These are phyloP conservation scores for Capronia americana DNA, from an alignment of 2,329 filamentous ascomycete genomes.

Conservation along the genomic window DNA sequence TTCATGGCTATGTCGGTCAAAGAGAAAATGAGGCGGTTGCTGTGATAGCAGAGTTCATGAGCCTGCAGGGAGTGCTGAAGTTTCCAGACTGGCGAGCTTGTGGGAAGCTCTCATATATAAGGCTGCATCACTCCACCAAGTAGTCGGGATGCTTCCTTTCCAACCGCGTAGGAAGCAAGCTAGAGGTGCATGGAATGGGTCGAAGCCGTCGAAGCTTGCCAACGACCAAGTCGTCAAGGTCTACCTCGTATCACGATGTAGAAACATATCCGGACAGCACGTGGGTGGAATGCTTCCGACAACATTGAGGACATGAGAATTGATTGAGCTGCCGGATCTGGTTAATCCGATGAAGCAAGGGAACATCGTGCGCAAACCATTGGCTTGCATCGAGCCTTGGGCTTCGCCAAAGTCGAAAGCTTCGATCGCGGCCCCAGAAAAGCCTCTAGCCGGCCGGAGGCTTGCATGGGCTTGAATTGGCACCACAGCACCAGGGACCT, in stretches of 20 bases:
- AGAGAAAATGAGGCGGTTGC: background rate
- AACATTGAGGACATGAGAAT: background rate
- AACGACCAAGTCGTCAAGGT: background rate
- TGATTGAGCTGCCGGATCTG: background rate
- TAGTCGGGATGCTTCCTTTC: background rate
- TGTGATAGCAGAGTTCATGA: background rate
- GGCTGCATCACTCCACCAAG: background rate
- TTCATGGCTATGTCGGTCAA: conserved; percentile 18
- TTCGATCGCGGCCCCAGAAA: background rate
- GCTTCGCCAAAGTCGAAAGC: background rate
- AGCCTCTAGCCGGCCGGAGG: conserved; percentile 1
- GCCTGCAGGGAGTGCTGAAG: background rate
- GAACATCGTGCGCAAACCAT: conserved; percentile 18
- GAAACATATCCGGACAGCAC: background rate
- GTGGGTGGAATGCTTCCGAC: background rate
- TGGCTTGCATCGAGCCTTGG: conserved; percentile 8
- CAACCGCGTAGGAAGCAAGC: background rate
- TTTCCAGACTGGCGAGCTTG: background rate
- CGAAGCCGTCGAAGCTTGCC: background rate
- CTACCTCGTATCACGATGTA: background rate
- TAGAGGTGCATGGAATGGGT: background rate
- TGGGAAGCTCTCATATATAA: background rate
- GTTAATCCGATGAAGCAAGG: background rate
- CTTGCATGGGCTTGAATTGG: background rate
- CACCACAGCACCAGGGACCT: background rate